Evolutionary conservation across 306 rosid species (phyloP).

Genomic region (Senna siamea): DNA sequence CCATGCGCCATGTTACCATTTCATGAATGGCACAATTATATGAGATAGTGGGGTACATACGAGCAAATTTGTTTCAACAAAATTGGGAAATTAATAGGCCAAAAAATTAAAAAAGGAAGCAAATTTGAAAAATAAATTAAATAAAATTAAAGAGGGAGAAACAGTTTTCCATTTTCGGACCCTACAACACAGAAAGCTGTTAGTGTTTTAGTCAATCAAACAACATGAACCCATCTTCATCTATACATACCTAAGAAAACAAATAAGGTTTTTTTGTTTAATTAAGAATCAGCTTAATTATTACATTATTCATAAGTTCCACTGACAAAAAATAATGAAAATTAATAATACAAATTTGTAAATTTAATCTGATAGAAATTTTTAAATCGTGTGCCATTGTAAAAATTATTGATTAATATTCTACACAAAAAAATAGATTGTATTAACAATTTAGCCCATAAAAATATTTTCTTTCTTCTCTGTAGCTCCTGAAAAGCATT

Average conservation of each 20-base stretch:
- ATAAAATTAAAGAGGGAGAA: no score
- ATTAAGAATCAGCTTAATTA: no score
- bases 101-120: background rate
- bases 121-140: background rate
- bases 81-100: background rate
- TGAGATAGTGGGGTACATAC: constrained; percentile 6
- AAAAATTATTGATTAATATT: no score
- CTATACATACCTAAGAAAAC: background rate
- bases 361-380: no score
- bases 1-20: constrained; percentile 12
- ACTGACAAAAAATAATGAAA: no score
- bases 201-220: background rate
- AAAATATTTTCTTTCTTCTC: no score
- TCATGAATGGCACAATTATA: constrained; percentile 12
- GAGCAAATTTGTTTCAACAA: constrained; percentile 3
- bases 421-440: no score
- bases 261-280: constrained; percentile 2
- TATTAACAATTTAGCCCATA: no score
- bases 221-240: background rate
- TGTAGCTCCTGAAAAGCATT: no score
- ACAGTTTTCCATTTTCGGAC: background rate
- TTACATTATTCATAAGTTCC: no score
- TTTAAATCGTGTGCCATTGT: no score
- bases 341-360: no score
- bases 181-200: background rate